Percentiles rank a stretch among this genome's conserved stretches.
These are phyloP conservation scores for Aspergillus hiratsukae DNA, from an alignment of 2,329 filamentous ascomycete species.

Conservation along the genomic window DNA sequence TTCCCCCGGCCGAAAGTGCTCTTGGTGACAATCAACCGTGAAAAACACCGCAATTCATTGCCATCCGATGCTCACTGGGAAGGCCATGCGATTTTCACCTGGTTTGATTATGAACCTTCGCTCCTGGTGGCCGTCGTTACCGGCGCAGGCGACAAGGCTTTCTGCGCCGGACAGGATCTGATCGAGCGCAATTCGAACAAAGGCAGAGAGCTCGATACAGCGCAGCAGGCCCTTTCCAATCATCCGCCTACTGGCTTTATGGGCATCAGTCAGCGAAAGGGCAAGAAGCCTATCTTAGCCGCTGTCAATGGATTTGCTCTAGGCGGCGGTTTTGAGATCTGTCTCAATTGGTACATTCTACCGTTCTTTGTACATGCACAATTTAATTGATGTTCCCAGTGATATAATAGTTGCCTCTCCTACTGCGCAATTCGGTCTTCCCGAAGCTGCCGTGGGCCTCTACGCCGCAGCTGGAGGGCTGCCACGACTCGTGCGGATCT, in stretches of 20 bases:
- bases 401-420: constrained; percentile 63
- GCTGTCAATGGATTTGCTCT: constrained; percentile 74
- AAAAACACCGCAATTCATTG: constrained; percentile 39
- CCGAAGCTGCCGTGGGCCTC: constrained; percentile 67
- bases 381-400: constrained; percentile 44
- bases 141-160: constrained; percentile 40
- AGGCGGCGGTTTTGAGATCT: constrained; percentile 77
- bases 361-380: too few relatives aligned
- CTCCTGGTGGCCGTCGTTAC: constrained; percentile 42
- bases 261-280: constrained; percentile 52
- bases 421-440: constrained; percentile 60
- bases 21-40: constrained; percentile 42
- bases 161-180: constrained; percentile 44
- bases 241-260: constrained; percentile 50
- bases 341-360: constrained; percentile 70
- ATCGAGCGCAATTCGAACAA: constrained; percentile 35
- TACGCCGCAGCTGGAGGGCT: constrained; percentile 67
- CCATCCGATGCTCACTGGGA: constrained; percentile 37
- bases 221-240: constrained; percentile 15
- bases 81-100: constrained; percentile 35
- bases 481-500: constrained; percentile 61
- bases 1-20: constrained; percentile 41
- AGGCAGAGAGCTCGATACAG: constrained; percentile 9
- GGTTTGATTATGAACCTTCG: constrained; percentile 39
- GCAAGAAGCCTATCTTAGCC: constrained; percentile 69